A percentile compares a stretch with the other conserved stretches of the same genome.
These are phyloP conservation scores for Arthrobotrys musiformis DNA, from an alignment of 2,329 filamentous ascomycete genomes.

Conservation along the genomic window DNA sequence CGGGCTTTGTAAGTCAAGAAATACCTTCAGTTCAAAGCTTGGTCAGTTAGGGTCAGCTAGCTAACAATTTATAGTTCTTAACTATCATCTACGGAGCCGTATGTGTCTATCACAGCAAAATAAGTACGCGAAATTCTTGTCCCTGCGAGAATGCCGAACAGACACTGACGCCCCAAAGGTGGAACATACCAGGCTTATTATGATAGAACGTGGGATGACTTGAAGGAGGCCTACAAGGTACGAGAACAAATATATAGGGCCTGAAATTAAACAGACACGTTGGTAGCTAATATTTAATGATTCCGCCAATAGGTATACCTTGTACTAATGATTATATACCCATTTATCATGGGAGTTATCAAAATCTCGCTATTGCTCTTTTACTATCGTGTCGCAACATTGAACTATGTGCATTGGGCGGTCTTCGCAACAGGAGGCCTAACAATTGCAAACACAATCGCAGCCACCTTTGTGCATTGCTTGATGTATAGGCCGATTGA, in stretches of 20 bases:
- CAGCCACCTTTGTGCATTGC: not conserved
- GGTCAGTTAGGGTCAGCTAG: not conserved
- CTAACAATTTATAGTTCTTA: not conserved
- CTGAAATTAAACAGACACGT: not conserved
- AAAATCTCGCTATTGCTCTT: slow-evolving; percentile 37
- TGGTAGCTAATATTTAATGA: not conserved
- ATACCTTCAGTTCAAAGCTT: not conserved
- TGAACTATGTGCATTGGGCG: slow-evolving; percentile 16
- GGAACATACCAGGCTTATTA: slow-evolving; percentile 6
- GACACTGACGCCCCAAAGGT: not conserved
- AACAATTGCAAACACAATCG: slow-evolving; percentile 16
- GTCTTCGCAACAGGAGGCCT: not conserved
- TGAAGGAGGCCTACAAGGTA: slow-evolving; percentile 13
- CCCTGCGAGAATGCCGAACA: not conserved
- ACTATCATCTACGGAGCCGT: slow-evolving; percentile 22
- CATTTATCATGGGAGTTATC: slow-evolving; percentile 20
- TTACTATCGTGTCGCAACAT: slow-evolving; percentile 20
- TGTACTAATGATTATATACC: slow-evolving; percentile 12
- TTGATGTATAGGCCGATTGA: slow-evolving; percentile 2
- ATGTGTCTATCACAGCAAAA: slow-evolving; percentile 11
- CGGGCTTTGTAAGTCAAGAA: slow-evolving; percentile 21
- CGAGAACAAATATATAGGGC: not conserved
- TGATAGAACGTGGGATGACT: slow-evolving; percentile 15
- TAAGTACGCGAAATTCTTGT: slow-evolving; percentile 4
- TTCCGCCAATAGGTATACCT: slow-evolving; percentile 4